phyloP scores from a whole-genome alignment of 345 rosid species.

The Abelmoschus esculentus region DNA sequence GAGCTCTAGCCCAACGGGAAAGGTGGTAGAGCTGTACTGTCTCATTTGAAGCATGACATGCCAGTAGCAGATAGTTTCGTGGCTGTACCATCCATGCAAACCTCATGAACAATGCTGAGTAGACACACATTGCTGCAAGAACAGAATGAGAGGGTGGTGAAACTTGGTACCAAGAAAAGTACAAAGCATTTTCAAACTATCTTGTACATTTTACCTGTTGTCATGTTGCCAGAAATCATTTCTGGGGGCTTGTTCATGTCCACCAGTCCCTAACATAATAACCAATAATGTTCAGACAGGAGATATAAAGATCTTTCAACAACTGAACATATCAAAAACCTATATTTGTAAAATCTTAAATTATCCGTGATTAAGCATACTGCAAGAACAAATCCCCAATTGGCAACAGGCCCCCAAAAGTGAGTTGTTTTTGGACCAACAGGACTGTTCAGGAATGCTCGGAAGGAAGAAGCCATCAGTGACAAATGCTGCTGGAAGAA shows the following conservation, averaged over 20 bases:
- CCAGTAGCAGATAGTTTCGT: conserved; percentile 73
- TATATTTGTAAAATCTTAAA: background rate
- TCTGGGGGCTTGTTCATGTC: conserved; percentile 96
- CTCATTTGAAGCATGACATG: conserved; percentile 95
- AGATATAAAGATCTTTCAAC: background rate
- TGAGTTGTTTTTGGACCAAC: conserved; percentile 85
- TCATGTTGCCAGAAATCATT: conserved; percentile 86
- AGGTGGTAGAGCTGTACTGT: conserved; percentile 89
- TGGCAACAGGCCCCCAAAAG: conserved; percentile 88
- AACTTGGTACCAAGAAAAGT: background rate
- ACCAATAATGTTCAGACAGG: conserved; percentile 3
- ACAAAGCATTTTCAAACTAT: background rate
- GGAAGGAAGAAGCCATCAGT: conserved; percentile 65
- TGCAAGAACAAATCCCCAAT: conserved; percentile 80
- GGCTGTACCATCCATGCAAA: conserved; percentile 94
- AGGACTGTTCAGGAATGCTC: conserved; percentile 71
- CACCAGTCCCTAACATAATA: conserved; percentile 58
- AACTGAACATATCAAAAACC: background rate
- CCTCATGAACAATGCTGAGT: conserved; percentile 78
- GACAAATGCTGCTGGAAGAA: conserved; percentile 4
- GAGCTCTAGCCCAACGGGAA: conserved; percentile 76
- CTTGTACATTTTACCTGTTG: conserved; percentile 37
- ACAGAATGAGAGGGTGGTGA: conserved; percentile 2
- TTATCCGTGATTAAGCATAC: conserved; percentile 37
- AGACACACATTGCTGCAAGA: conserved; percentile 64